phyloP scores from a whole-genome alignment of 768 basidiomycete genomes.

The Sarcodon sp. region DNA sequence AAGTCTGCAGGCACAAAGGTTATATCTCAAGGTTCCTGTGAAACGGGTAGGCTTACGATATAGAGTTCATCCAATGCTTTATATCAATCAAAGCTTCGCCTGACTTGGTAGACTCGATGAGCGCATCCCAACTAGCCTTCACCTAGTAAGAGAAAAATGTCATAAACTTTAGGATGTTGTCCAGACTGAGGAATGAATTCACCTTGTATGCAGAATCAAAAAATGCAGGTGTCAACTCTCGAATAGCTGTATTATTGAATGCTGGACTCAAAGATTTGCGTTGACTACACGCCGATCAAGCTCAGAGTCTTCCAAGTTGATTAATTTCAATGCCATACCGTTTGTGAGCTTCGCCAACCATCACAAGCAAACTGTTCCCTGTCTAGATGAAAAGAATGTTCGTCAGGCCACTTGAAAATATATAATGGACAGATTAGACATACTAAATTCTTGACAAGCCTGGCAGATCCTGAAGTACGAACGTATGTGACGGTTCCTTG shows the following conservation, averaged over 20 bases:
- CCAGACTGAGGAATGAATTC: background rate
- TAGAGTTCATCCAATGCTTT: conserved; percentile 24
- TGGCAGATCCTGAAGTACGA: conserved; percentile 18
- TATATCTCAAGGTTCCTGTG: too few relatives aligned
- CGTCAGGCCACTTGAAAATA: too few relatives aligned
- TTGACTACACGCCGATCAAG: conserved; percentile 24
- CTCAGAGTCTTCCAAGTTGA: too few relatives aligned
- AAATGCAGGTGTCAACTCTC: conserved; percentile 31
- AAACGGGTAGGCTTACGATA: conserved; percentile 19
- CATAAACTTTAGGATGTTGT: background rate
- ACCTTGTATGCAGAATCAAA: conserved; percentile 41
- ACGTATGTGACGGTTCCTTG: conserved; percentile 37
- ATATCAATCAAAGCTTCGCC: too few relatives aligned
- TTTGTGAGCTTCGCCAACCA: conserved; percentile 29
- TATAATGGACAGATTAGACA: background rate
- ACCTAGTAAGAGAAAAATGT: conserved; percentile 10
- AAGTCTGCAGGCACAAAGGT: conserved; percentile 19
- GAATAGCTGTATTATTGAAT: conserved; percentile 38
- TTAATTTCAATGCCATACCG: conserved; percentile 15
- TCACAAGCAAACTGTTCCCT: conserved; percentile 25
- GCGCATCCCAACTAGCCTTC: conserved; percentile 20
- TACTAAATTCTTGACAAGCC: conserved; percentile 26
- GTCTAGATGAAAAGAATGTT: too few relatives aligned
- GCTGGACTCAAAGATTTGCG: conserved; percentile 37
- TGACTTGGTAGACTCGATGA: conserved; percentile 9